Base-by-base conservation (phyloP, 192 early-diverging fungal species). In the Dissophora globulifera region DNA sequence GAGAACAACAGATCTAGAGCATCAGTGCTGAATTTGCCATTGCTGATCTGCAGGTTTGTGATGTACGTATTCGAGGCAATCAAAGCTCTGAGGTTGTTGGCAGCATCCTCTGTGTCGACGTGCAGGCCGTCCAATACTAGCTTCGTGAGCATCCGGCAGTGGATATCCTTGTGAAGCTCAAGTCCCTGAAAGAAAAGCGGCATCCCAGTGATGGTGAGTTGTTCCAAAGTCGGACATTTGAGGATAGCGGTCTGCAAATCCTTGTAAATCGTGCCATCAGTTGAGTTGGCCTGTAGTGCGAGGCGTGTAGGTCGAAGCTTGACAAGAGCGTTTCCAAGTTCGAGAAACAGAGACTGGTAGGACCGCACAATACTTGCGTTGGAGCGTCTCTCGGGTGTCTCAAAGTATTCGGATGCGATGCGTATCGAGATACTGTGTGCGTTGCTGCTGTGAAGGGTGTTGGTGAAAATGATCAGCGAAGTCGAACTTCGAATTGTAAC, bases 381-480 rank as follows among this genome's bases (percentile, higher is more conserved):
- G 16, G 23, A 11, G 3, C 56, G 12, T 46, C 35, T 6, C 35
- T 31, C 29, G 10, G 56, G 56, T 27, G 56, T 27, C 20, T 58
- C 56, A 46, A 58, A 58, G 27, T 58, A 58, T 8, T 58, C 56
- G 16, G 41, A 20, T 16, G 27, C 56, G 11, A 58, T 46, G 30
- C 56, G 56, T 13, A 58, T 58, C 19, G 42, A 22, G 7, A 58
- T 13, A 1, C 46, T 58, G 12, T 46, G 56, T 4, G 32, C 7
- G 16, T 23, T 29, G 17, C 35, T 38, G 41, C 3, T 45, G 3
- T 27, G 23, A 42, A 58, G 56, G 5, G 56, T 42, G n/a, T 45
- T 27, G 3, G 56, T 58, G 42, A 58, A 58, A 27, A 58, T 58
- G 42, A 58, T 58, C 40, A 58, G 40, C 8, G 56, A 58, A 15